These are phyloP conservation scores for Amanita pallidorosea DNA, from an alignment of 768 basidiomycete species.

Conservation along the genomic window DNA sequence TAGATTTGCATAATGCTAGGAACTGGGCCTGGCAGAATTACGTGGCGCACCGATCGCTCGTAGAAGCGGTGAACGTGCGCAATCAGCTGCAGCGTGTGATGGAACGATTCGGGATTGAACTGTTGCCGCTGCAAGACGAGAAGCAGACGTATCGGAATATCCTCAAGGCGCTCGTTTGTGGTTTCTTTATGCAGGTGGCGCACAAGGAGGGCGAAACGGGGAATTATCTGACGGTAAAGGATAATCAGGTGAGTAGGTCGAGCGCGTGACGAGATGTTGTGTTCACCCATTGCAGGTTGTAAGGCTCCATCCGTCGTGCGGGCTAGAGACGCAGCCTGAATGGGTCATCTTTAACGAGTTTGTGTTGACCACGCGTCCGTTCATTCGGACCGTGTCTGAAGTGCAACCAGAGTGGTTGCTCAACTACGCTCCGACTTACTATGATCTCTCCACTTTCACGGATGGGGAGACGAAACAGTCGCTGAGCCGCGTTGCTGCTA, in stretches of 20 bases:
- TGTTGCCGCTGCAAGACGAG: conserved; percentile 59
- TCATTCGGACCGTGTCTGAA: conserved; percentile 87
- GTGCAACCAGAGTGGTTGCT: conserved; percentile 63
- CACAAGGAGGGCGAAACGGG: conserved; percentile 91
- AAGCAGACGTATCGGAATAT: conserved; percentile 65
- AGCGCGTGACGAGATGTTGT: background rate
- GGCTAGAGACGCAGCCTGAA: conserved; percentile 78
- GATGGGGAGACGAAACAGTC: background rate
- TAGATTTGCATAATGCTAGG: conserved; percentile 58
- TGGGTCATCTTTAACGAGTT: conserved; percentile 96
- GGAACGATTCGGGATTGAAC: conserved; percentile 80
- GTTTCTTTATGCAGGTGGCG: conserved; percentile 98
- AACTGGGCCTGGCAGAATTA: conserved; percentile 92
- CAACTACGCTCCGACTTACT: background rate
- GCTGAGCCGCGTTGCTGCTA: background rate
- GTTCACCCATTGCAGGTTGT: conserved; percentile 35
- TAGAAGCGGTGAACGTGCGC: conserved; percentile 89
- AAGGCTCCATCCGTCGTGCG: conserved; percentile 76
- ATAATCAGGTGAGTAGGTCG: conserved; percentile 61
- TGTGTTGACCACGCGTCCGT: conserved; percentile 79
- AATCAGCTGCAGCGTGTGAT: conserved; percentile 81
- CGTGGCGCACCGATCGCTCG: conserved; percentile 38
- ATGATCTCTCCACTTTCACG: background rate
- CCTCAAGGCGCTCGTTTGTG: conserved; percentile 76
- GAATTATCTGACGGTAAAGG: conserved; percentile 85